Conservation (phyloP, 495 filamentous ascomycete species). For the Annulohypoxylon nitens region DNA sequence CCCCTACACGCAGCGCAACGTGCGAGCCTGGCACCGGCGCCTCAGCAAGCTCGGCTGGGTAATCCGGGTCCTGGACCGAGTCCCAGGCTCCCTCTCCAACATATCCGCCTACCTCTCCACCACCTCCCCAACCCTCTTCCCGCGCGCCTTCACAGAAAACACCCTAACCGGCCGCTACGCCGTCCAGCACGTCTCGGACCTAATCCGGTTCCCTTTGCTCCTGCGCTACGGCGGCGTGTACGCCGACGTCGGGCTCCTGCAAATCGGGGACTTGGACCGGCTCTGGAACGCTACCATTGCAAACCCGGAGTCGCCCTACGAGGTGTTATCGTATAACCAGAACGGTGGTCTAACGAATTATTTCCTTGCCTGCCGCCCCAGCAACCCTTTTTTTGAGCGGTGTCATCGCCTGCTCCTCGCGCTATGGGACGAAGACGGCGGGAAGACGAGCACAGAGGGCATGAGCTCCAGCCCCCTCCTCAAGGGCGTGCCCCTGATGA, state of each 20-base stretch:
- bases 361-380: constrained; percentile 56
- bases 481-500: constrained; percentile 57
- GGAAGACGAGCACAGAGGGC: constrained; percentile 63
- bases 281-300: constrained; percentile 64
- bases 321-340: constrained; percentile 62
- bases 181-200: constrained; percentile 67
- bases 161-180: constrained; percentile 63
- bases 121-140: constrained; percentile 58
- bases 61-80: constrained; percentile 64
- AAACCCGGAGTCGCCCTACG: constrained; percentile 59
- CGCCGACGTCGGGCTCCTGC: constrained; percentile 67
- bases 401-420: constrained; percentile 64
- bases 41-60: constrained; percentile 65
- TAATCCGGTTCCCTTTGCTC: constrained; percentile 68
- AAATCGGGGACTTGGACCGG: constrained; percentile 67
- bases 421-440: constrained; percentile 64
- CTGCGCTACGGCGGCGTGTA: constrained; percentile 69
- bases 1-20: constrained; percentile 66
- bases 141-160: constrained; percentile 61
- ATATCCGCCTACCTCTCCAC: constrained; percentile 64
- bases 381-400: constrained; percentile 63
- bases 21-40: constrained; percentile 68
- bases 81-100: constrained; percentile 59
- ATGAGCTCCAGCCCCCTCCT: constrained; percentile 64
- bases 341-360: constrained; percentile 63